A percentile compares a stretch with the other conserved stretches of the same genome.
Evolutionary conservation across 2,329 filamentous ascomycete genomes (phyloP).

Genomic region (Tympanopsis confertula): DNA sequence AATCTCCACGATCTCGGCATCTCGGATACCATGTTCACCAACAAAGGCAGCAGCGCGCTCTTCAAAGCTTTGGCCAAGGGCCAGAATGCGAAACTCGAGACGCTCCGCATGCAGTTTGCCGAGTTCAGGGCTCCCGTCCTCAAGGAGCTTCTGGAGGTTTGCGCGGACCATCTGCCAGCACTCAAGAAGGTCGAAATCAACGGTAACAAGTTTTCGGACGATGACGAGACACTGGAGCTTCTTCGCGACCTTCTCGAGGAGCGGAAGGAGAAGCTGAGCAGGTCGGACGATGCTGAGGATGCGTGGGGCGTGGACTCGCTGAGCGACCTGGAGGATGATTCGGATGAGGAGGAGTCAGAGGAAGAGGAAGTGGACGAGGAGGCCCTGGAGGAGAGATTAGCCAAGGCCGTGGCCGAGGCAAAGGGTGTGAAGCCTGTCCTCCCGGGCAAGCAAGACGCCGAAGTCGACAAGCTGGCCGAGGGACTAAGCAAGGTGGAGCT

Average conservation of each 20-base stretch:
- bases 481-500: conserved; percentile 39
- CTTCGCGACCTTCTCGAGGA: conserved; percentile 42
- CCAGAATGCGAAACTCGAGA: conserved; percentile 48
- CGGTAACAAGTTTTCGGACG: conserved; percentile 61
- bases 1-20: conserved; percentile 54
- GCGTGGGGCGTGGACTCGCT: conserved; percentile 53
- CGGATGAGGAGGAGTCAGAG: conserved; percentile 39
- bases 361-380: conserved; percentile 31
- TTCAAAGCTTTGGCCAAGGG: conserved; percentile 46
- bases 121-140: conserved; percentile 56
- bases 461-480: conserved; percentile 52
- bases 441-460: conserved; percentile 36
- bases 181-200: conserved; percentile 60
- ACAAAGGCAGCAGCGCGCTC: conserved; percentile 47
- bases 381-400: conserved; percentile 33
- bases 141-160: conserved; percentile 42
- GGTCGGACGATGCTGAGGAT: conserved; percentile 40
- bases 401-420: conserved; percentile 31
- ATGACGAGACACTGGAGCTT: conserved; percentile 43
- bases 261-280: conserved; percentile 44
- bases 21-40: conserved; percentile 53
- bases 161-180: conserved; percentile 39
- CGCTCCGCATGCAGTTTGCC: conserved; percentile 57
- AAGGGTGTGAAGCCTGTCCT: conserved; percentile 38
- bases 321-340: conserved; percentile 51